A percentile compares a stretch with the other conserved stretches of the same genome.
phyloP scores from a whole-genome alignment of 768 basidiomycete species.

The Panellus pusillus region DNA sequence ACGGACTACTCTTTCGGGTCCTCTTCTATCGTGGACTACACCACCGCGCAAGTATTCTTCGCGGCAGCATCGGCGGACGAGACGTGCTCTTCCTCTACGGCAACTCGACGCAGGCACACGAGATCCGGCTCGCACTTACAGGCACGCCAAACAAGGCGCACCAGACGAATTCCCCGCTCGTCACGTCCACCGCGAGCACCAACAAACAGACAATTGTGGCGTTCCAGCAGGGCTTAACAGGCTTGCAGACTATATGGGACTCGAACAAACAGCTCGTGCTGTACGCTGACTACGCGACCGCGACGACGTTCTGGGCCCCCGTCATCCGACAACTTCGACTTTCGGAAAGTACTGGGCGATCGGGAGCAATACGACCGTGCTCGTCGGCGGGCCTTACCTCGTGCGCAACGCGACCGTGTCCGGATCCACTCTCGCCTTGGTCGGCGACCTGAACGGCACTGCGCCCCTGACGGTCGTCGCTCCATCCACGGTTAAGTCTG shows the following conservation, averaged over 20 bases:
- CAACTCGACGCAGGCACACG: constrained; percentile 53
- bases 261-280: constrained; percentile 66
- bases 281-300: constrained; percentile 64
- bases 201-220: constrained; percentile 44
- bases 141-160: constrained; percentile 46
- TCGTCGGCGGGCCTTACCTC: constrained; percentile 67
- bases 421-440: constrained; percentile 53
- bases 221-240: constrained; percentile 47
- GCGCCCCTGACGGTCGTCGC: constrained; percentile 64
- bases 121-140: constrained; percentile 45
- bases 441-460: constrained; percentile 66
- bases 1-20: constrained; percentile 74
- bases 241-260: constrained; percentile 65
- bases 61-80: constrained; percentile 61
- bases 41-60: constrained; percentile 73
- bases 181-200: constrained; percentile 29
- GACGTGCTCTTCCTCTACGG: constrained; percentile 68
- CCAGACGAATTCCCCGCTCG: constrained; percentile 26
- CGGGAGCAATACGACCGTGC: constrained; percentile 67
- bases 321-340: constrained; percentile 42
- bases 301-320: constrained; percentile 77
- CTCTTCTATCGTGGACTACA: constrained; percentile 59
- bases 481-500: constrained; percentile 46
- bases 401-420: constrained; percentile 55
- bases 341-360: constrained; percentile 69